Base-by-base conservation (phyloP, 306 rosid genomes). In the Dalbergia cultrata region DNA sequence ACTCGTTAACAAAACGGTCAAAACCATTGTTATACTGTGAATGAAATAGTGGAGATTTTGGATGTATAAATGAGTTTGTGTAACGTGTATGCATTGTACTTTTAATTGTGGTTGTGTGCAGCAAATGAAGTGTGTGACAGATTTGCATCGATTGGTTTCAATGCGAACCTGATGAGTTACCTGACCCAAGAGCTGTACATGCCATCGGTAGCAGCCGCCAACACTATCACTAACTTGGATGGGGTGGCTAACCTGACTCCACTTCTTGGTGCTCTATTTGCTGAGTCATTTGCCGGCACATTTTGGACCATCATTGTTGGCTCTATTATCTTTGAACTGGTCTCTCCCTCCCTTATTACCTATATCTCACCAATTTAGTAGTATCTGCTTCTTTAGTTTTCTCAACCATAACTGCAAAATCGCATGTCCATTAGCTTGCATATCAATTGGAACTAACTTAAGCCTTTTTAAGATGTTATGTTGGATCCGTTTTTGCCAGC, bases 181-280 rank as follows among this genome's bases (percentile, higher is more conserved):
- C 50, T 89, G 59, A 90, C 92, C 5, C 87, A 82, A 7, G 83
- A 79, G 68, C 83, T 89, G 9, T 85, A 85, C 79, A 67, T 91
- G 91, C 77, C 95, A 0, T 57, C 87, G 11, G 95, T 91, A 6
- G 12, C 88, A 12, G 95, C 92, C 56, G 80, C 95, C 64, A 91
- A 91, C 78, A 89, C 87, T 9, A 87, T 91, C 66, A 82, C 83
- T 71, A 89, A 82, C 72, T 91, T 89, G 62, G 43, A 70, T 11
- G 92, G 90, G 21, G 82, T 89, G 4, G 81, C 87, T 19, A 91
- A 81, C 79, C 72, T 89, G 81, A 78, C 79, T 70, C 84, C 95
- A 0, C 87, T 91, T 5, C 26, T 87, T 43, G 76, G 49, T 9
- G 76, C 64, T 19, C 0, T 52, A 3, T 16, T 71, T 71, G 63